Evolutionary conservation across 805 yeast genomes (phyloP).

Genomic region (Isabelozyma heimii): DNA sequence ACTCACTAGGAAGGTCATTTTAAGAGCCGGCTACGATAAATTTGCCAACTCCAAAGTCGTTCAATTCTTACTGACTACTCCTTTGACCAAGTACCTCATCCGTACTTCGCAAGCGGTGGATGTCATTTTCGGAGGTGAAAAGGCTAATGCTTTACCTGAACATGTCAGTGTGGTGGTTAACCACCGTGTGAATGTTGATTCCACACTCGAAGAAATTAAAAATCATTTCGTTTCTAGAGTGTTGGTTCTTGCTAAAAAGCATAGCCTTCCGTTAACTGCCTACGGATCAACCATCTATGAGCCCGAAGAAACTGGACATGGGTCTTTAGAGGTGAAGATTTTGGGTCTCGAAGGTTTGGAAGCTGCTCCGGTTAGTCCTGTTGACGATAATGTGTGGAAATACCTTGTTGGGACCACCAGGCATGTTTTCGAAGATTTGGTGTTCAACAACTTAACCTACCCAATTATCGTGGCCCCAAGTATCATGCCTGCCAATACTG

Average conservation of each 20-base stretch:
- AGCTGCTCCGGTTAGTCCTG: constrained; percentile 48
- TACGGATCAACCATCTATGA: constrained; percentile 15
- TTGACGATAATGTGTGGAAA: constrained; percentile 36
- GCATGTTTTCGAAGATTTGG: constrained; percentile 46
- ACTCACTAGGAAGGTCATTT: constrained; percentile 24
- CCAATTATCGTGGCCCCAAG: constrained; percentile 52
- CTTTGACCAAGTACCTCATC: constrained; percentile 24
- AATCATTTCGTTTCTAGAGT: constrained; percentile 22
- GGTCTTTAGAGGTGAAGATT: constrained; percentile 11
- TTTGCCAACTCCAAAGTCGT: constrained; percentile 31
- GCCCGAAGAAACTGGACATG: constrained; percentile 7
- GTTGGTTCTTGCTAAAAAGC: constrained; percentile 22
- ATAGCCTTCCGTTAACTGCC: constrained; percentile 29
- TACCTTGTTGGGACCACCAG: constrained; percentile 43
- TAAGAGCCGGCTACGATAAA: constrained; percentile 35
- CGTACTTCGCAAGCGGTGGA: constrained; percentile 39
- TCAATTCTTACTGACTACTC: constrained; percentile 14
- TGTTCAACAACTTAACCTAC: constrained; percentile 27
- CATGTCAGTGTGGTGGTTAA: constrained; percentile 27
- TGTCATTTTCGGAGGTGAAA: constrained; percentile 37
- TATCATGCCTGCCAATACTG: constrained; percentile 69
- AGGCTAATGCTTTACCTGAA: constrained; percentile 42
- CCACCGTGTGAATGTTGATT: constrained; percentile 35
- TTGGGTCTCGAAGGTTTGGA: constrained; percentile 21
- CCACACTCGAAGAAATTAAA: constrained; percentile 18